Conservation (phyloP, 805 yeast species). For the Ascoidea asiatica region DNA sequence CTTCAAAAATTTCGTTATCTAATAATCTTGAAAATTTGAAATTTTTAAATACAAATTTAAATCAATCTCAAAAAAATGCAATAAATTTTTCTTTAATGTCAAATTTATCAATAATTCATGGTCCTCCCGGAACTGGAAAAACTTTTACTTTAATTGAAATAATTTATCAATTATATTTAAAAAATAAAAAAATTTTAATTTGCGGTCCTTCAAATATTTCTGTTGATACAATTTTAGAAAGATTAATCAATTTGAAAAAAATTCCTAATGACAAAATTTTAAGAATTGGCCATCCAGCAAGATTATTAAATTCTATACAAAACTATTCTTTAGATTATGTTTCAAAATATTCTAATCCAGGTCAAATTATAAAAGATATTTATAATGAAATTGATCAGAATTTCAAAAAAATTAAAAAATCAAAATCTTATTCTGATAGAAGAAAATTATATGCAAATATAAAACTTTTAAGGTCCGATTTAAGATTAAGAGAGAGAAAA, state of each 20-base stretch:
- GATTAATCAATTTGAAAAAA: constrained; percentile 30
- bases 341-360: constrained; percentile 43
- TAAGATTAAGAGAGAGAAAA: constrained; percentile 50
- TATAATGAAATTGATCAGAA: constrained; percentile 55
- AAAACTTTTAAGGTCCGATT: constrained; percentile 56
- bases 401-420: constrained; percentile 41
- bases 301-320: constrained; percentile 47
- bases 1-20: constrained; percentile 9
- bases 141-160: constrained; percentile 78
- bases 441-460: constrained; percentile 56
- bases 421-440: constrained; percentile 51
- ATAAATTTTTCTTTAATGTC: constrained; percentile 49
- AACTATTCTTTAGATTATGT: constrained; percentile 68
- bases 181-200: constrained; percentile 52
- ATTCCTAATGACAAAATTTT: constrained; percentile 38
- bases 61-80: constrained; percentile 58
- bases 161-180: constrained; percentile 52
- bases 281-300: constrained; percentile 89
- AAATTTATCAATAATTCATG: constrained; percentile 52
- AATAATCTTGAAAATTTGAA: constrained; percentile 10
- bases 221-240: constrained; percentile 80
- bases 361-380: constrained; percentile 52
- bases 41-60: constrained; percentile 29
- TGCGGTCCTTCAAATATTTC: constrained; percentile 94
- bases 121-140: constrained; percentile 74